These are phyloP conservation scores for Cordyceps militaris DNA, from an alignment of 2,329 filamentous ascomycete species.

Conservation along the genomic window DNA sequence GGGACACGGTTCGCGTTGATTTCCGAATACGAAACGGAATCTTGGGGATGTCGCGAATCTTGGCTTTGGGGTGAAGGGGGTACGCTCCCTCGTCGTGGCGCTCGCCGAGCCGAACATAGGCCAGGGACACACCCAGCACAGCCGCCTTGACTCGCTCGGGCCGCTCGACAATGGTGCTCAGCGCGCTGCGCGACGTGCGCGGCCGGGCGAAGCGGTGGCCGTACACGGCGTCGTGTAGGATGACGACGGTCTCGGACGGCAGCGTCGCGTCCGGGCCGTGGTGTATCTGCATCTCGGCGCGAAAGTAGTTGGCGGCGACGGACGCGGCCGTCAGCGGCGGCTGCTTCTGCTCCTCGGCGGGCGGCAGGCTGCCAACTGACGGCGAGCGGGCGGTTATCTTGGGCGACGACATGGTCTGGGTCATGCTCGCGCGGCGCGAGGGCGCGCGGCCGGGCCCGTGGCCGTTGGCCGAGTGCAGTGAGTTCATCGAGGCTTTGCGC, in stretches of 20 bases:
- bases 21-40: conserved; percentile 82
- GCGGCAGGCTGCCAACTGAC: conserved; percentile 19
- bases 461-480: conserved; percentile 43
- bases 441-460: conserved; percentile 29
- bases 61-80: conserved; percentile 57
- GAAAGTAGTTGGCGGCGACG: conserved; percentile 62
- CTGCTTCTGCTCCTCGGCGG: conserved; percentile 27
- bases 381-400: conserved; percentile 29
- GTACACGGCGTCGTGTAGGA: conserved; percentile 91
- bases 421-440: conserved; percentile 43
- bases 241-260: conserved; percentile 62
- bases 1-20: conserved; percentile 61
- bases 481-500: conserved; percentile 52
- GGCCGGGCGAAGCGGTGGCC: conserved; percentile 86
- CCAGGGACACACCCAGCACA: conserved; percentile 72
- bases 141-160: conserved; percentile 85
- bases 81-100: conserved; percentile 65
- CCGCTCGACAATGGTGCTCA: conserved; percentile 83
- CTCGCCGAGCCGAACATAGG: conserved; percentile 84
- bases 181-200: conserved; percentile 61
- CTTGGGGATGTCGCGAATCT: conserved; percentile 45
- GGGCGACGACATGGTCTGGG: conserved; percentile 35
- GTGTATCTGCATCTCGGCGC: conserved; percentile 60
- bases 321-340: conserved; percentile 41
- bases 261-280: conserved; percentile 37